Conservation (phyloP, 371 early-diverging fungal species). For the Coemansia sp. region DNA sequence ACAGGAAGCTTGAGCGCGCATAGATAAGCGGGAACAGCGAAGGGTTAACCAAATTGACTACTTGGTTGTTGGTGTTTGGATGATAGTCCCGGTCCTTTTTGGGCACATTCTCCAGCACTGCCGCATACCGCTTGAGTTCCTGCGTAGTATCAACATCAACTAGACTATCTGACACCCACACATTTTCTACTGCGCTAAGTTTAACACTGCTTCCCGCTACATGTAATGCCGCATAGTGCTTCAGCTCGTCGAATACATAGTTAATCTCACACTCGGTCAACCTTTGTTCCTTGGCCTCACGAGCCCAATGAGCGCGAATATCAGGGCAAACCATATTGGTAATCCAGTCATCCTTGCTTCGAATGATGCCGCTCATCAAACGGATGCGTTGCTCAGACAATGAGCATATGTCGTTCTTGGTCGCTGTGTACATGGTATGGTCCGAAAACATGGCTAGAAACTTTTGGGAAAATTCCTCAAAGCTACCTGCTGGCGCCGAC, state of each 20-base stretch:
- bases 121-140: constrained; percentile 32
- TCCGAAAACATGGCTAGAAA: neutral
- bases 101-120: constrained; percentile 47
- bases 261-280: constrained; percentile 44
- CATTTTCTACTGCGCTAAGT: constrained; percentile 47
- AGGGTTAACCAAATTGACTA: constrained; percentile 64
- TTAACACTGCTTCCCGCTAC: constrained; percentile 17
- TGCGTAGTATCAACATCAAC: constrained; percentile 20
- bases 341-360: constrained; percentile 54
- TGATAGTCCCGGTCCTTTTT: constrained; percentile 56
- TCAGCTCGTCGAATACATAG: constrained; percentile 53
- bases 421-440: constrained; percentile 10
- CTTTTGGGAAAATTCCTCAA: neutral
- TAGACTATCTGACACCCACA: constrained; percentile 51
- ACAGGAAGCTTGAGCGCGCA: constrained; percentile 8
- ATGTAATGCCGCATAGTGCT: constrained; percentile 35
- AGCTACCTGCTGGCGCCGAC: neutral
- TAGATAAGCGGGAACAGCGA: constrained; percentile 57
- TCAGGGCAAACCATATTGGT: constrained; percentile 38
- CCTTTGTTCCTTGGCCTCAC: constrained; percentile 32
- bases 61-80: constrained; percentile 56
- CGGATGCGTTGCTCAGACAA: constrained; percentile 35
- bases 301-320: constrained; percentile 50
- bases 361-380: constrained; percentile 46
- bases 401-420: constrained; percentile 12